Base-by-base conservation (phyloP, 2,329 filamentous ascomycete species). In the Sporothrix mexicana region DNA sequence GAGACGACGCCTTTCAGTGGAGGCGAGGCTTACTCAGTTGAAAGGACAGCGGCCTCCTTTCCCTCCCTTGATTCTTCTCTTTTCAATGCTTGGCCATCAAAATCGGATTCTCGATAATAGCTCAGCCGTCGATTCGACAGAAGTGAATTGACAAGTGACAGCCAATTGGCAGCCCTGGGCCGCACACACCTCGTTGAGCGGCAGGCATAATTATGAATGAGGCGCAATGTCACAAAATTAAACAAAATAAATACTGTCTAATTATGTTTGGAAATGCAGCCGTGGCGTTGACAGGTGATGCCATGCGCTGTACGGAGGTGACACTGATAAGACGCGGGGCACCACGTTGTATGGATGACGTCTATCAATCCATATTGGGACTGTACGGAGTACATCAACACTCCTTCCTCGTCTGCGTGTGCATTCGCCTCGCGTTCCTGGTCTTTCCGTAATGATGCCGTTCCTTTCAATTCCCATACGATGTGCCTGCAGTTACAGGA, bases 381-480 rank as follows among this genome's bases (percentile, higher is more conserved):
- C n/a, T 45, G 41, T 36, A 30, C n/a, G n/a, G n/a, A 30, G 2
- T 30, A 36, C 30, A 36, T 36, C 30, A 36, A 36, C 30, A 36
- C 41, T 47, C n/a, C 61, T 66, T 45, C 36, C 61, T 47, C 36
- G 13, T n/a, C 55, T 36, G 30, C 30, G 30, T 36, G 30, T 36
- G 30, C 23, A n/a, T 9, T 13, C 17, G 41, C 17, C 17, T 25
- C n/a, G 36, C 36, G 12, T 20, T 57, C 53, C 55, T 59, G 55
- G 36, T 45, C 61, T 66, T 49, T 66, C 61, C 61, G 61, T 23
- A 47, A 25, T 15, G 23, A 66, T 66, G 61, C 61, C 20, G 61
- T 47, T 47, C 25, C 10, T 47, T n/a, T 3, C 41, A 47, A 47
- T 23, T 66, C 36, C 61, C 61, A 66, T 66, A 20, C 45, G 23